Evolutionary conservation across 2,329 filamentous ascomycete species (phyloP).

Genomic region (Achaetomium macrosporum): DNA sequence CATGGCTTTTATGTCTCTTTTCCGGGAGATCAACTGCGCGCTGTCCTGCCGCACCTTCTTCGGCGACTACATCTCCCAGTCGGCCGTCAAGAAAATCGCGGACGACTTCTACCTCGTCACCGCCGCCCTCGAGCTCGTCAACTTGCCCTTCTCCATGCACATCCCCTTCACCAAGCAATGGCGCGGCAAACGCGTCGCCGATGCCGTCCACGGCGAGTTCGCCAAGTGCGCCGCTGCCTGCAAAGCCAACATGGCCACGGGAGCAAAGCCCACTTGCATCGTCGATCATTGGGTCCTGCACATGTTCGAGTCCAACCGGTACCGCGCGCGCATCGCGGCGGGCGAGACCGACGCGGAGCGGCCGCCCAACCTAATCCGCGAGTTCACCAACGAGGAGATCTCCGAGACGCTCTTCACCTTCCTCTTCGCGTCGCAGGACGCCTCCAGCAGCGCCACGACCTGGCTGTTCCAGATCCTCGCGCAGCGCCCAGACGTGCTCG

Average conservation of each 20-base stretch:
- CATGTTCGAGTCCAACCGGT: constrained; percentile 79
- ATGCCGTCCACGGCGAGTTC: constrained; percentile 87
- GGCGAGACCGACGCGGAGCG: constrained; percentile 68
- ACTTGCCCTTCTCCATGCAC: constrained; percentile 97
- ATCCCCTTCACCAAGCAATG: constrained; percentile 91
- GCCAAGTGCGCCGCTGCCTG: constrained; percentile 86
- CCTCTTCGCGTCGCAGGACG: constrained; percentile 95
- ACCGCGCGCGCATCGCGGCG: constrained; percentile 70
- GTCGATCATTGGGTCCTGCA: constrained; percentile 91
- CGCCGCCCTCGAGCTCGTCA: constrained; percentile 90
- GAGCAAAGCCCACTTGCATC: constrained; percentile 82
- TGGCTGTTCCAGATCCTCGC: constrained; percentile 95
- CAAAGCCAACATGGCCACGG: constrained; percentile 85
- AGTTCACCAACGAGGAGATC: constrained; percentile 88
- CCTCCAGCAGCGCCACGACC: constrained; percentile 85
- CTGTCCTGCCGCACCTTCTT: constrained; percentile 94
- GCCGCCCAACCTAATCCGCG: constrained; percentile 73
- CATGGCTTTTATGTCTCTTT: constrained; percentile 80
- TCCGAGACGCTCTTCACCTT: constrained; percentile 92
- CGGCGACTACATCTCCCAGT: constrained; percentile 88
- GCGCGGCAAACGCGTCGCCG: constrained; percentile 93
- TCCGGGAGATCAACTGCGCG: constrained; percentile 92
- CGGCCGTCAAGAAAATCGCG: constrained; percentile 86
- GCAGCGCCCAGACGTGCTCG: constrained; percentile 85
- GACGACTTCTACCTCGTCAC: constrained; percentile 98